phyloP scores from a whole-genome alignment of 148 eudicot genomes.

The Silene uniflora region DNA sequence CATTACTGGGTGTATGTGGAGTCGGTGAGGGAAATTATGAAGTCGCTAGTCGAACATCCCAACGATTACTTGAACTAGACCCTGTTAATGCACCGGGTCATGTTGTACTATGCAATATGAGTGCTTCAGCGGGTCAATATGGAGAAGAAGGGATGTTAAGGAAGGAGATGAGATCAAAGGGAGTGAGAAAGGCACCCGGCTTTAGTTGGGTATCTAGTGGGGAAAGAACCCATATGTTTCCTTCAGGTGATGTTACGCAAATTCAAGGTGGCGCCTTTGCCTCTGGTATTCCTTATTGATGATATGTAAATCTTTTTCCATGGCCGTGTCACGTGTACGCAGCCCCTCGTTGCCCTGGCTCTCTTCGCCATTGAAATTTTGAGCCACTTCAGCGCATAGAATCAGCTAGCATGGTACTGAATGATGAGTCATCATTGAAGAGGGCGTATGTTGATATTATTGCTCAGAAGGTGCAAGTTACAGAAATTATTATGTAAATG shows the following conservation, averaged over 20 bases:
- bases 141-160: conserved; percentile 24
- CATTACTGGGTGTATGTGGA: conserved; percentile 43
- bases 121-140: conserved; percentile 28
- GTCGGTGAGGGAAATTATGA: conserved; percentile 29
- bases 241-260: conserved; percentile 28
- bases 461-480: neutral
- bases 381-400: too few species aligned
- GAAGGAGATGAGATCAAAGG: conserved; percentile 32
- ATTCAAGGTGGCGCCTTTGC: conserved; percentile 3
- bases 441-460: neutral
- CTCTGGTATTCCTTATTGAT: neutral
- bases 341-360: too few species aligned
- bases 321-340: too few species aligned
- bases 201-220: conserved; percentile 34
- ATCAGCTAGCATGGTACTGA: neutral
- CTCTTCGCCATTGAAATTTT: too few species aligned
- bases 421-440: too few species aligned
- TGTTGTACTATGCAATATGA: conserved; percentile 34
- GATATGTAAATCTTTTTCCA: neutral
- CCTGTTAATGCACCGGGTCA: conserved; percentile 34
- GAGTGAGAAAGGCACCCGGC: conserved; percentile 36
- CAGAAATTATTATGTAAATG: neutral
- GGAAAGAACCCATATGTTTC: conserved; percentile 23
- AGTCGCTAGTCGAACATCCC: conserved; percentile 25
- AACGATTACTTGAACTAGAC: conserved; percentile 31